These are phyloP conservation scores for Gaertneriomyces sp. DNA, from an alignment of 192 early-diverging fungal genomes.

Conservation along the genomic window DNA sequence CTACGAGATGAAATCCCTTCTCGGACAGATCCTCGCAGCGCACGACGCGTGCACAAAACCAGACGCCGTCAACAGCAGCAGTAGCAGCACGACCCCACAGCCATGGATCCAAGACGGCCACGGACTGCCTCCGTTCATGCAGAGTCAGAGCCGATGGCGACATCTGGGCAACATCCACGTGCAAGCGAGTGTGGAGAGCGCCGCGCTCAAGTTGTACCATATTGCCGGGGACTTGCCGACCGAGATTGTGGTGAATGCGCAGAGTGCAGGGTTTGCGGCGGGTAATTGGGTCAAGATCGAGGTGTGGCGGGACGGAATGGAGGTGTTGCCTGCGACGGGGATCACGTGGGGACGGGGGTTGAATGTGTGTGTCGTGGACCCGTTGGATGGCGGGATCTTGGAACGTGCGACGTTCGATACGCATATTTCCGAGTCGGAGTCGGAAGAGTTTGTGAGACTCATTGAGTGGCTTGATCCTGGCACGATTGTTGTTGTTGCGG, in stretches of 20 bases:
- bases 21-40: constrained; percentile 68
- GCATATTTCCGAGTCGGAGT: constrained; percentile 54
- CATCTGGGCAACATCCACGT: constrained; percentile 22
- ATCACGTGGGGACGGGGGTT: constrained; percentile 62
- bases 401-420: constrained; percentile 74
- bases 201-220: constrained; percentile 34
- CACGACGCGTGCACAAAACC: constrained; percentile 23
- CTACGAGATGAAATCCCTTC: constrained; percentile 71
- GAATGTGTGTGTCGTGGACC: constrained; percentile 73
- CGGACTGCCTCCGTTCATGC: too few relatives aligned
- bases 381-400: constrained; percentile 61
- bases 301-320: constrained; percentile 44
- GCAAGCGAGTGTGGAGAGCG: constrained; percentile 9
- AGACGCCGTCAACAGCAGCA: background rate
- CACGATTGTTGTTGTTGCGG: constrained; percentile 63
- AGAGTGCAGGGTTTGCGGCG: constrained; percentile 68
- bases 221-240: constrained; percentile 39
- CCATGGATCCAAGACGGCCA: too few relatives aligned
- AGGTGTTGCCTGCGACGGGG: constrained; percentile 44
- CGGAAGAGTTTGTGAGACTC: constrained; percentile 64
- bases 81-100: background rate
- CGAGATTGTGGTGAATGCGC: constrained; percentile 54
- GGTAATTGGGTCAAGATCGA: constrained; percentile 73
- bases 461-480: constrained; percentile 63
- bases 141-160: constrained; percentile 1